Evolutionary conservation across 2,329 filamentous ascomycete genomes (phyloP).

Genomic region (Coniochaeta pulveracea): DNA sequence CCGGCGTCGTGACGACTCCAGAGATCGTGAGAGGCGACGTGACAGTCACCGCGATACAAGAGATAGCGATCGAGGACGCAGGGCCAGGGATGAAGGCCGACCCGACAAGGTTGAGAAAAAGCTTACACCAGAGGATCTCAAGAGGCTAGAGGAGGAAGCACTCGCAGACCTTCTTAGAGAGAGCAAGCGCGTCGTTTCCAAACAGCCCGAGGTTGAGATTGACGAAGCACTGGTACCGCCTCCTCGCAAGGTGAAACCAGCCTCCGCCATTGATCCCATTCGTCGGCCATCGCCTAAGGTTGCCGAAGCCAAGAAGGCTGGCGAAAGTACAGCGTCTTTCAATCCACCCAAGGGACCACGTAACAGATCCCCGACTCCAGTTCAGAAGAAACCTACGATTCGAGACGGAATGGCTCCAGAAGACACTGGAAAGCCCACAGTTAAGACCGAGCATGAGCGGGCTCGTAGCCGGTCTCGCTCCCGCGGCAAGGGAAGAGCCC

Average conservation of each 20-base stretch:
- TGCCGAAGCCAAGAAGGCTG: slow-evolving; percentile 26
- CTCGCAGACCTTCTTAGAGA: slow-evolving; percentile 48
- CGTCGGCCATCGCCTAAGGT: slow-evolving; percentile 32
- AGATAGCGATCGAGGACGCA: slow-evolving; percentile 19
- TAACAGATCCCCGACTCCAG: no score
- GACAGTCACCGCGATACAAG: slow-evolving; percentile 1
- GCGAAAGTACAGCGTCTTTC: slow-evolving; percentile 8
- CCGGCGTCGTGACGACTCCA: slow-evolving; percentile 29
- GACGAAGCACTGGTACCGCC: slow-evolving; percentile 45
- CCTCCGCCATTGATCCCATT: slow-evolving; percentile 49
- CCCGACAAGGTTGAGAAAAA: slow-evolving; percentile 35
- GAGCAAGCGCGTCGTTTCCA: slow-evolving; percentile 36
- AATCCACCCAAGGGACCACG: slow-evolving; percentile 1
- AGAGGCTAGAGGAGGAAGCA: slow-evolving; percentile 45
- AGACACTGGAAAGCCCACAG: slow-evolving; percentile 12
- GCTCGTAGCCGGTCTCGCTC: slow-evolving; percentile 16
- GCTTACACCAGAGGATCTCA: slow-evolving; percentile 45
- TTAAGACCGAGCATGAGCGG: slow-evolving; percentile 19
- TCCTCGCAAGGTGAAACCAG: slow-evolving; percentile 36
- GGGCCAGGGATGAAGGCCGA: slow-evolving; percentile 18
- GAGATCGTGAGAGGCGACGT: slow-evolving; percentile 18
- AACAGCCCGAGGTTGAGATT: slow-evolving; percentile 43
- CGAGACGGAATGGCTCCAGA: slow-evolving; percentile 11
- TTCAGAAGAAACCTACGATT: slow-evolving; percentile 14
- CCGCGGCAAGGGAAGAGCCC: slow-evolving; percentile 13